Conservation (phyloP, 2,329 filamentous ascomycete species). For the Cyclaneusma minus region DNA sequence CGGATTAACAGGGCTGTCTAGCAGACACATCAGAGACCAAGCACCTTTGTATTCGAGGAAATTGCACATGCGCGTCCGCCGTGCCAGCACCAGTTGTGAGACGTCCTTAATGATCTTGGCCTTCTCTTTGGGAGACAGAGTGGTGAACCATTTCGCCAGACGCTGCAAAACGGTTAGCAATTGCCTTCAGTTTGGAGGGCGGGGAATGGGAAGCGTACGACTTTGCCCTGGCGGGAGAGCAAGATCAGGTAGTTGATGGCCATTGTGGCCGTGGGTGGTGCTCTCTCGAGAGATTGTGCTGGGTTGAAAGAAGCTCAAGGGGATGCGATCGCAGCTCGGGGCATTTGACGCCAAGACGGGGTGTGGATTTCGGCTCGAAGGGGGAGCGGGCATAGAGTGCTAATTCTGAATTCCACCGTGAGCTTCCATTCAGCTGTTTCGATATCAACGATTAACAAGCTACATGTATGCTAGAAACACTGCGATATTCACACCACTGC, state of each 20-base stretch:
- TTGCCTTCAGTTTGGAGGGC: constrained; percentile 6
- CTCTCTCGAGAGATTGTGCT: too few relatives aligned
- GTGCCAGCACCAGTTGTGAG: constrained; percentile 87
- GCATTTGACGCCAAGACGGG: too few relatives aligned
- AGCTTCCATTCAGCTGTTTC: too few relatives aligned
- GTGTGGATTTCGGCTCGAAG: too few relatives aligned
- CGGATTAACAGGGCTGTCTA: background rate
- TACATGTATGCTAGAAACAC: too few relatives aligned
- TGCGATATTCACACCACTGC: too few relatives aligned
- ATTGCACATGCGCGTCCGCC: constrained; percentile 98
- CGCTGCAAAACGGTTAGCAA: constrained; percentile 40
- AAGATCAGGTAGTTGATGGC: constrained; percentile 74
- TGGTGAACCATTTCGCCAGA: constrained; percentile 98
- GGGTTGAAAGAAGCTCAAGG: too few relatives aligned
- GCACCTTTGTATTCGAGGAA: constrained; percentile 98
- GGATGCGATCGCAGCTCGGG: too few relatives aligned
- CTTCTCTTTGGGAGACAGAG: constrained; percentile 92
- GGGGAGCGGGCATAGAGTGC: too few relatives aligned
- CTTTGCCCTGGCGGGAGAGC: constrained; percentile 96
- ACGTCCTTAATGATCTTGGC: constrained; percentile 99
- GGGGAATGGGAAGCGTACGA: constrained; percentile 38
- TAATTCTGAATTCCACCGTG: too few relatives aligned
- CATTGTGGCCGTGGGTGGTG: constrained; percentile 24
- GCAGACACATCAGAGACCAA: constrained; percentile 1
- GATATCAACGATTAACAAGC: too few relatives aligned